Conservation (phyloP, 2,329 filamentous ascomycete species). For the Saccharata proteae region DNA sequence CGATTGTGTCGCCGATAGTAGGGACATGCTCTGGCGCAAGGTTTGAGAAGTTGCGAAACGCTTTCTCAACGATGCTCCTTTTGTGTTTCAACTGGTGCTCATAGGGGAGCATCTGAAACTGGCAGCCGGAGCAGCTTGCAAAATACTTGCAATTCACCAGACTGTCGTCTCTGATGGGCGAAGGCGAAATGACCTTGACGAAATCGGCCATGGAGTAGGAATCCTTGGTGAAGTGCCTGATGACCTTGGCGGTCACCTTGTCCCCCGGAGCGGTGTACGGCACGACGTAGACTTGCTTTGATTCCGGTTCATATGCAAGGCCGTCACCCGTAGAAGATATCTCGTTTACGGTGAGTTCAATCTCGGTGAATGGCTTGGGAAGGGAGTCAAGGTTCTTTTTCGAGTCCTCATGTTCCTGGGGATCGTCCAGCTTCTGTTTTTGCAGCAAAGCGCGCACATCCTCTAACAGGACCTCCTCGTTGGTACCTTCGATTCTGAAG, state of each 20-base stretch:
- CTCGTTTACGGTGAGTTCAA: constrained; percentile 68
- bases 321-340: constrained; percentile 90
- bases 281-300: constrained; percentile 67
- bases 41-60: constrained; percentile 82
- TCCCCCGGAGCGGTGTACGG: constrained; percentile 86
- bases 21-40: constrained; percentile 66
- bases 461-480: constrained; percentile 36
- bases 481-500: constrained; percentile 30
- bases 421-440: constrained; percentile 15
- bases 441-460: constrained; percentile 33
- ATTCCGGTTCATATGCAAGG: constrained; percentile 57
- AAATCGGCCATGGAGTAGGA: constrained; percentile 73
- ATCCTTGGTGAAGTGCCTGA: constrained; percentile 53
- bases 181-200: constrained; percentile 61
- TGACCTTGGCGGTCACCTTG: constrained; percentile 62
- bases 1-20: constrained; percentile 68
- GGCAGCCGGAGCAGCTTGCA: constrained; percentile 74
- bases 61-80: constrained; percentile 75
- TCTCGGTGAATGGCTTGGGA: constrained; percentile 16
- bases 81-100: constrained; percentile 76
- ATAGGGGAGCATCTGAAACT: constrained; percentile 96
- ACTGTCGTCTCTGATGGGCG: constrained; percentile 62
- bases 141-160: constrained; percentile 81
- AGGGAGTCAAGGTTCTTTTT: constrained; percentile 5
- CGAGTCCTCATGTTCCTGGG: constrained; percentile 9